phyloP scores from a whole-genome alignment of 768 basidiomycete species.

The Psilocybe subaeruginosa region DNA sequence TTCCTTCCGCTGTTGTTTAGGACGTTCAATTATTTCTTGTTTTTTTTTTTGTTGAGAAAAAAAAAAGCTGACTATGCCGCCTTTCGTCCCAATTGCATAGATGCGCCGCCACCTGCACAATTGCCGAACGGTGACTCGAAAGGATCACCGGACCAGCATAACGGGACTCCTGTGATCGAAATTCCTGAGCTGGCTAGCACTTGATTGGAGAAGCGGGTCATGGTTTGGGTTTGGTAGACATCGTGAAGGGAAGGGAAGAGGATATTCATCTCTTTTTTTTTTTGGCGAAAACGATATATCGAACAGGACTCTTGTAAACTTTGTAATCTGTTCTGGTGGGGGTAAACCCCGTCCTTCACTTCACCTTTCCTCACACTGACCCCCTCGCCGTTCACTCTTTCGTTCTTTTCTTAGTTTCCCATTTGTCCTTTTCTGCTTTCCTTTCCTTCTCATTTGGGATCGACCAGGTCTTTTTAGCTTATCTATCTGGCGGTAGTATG shows the following conservation, averaged over 20 bases:
- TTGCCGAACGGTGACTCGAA: slow-evolving; percentile 25
- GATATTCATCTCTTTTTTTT: neutral
- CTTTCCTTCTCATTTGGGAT: neutral
- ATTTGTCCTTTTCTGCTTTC: neutral
- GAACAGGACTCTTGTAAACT: slow-evolving; percentile 5
- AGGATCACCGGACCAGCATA: slow-evolving; percentile 13
- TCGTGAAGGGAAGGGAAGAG: neutral
- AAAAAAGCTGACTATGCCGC: neutral
- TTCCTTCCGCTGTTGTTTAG: neutral
- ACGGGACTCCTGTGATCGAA: slow-evolving; percentile 19
- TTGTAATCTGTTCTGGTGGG: slow-evolving; percentile 1
- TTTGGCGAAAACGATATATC: neutral
- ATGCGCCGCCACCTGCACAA: slow-evolving; percentile 12
- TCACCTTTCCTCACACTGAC: too few species aligned
- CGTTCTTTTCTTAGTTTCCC: neutral
- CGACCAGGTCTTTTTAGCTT: neutral
- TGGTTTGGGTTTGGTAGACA: neutral
- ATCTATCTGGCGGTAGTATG: neutral
- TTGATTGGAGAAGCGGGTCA: neutral
- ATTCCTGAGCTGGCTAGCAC: slow-evolving; percentile 18
- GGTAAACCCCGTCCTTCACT: too few species aligned
- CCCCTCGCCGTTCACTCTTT: too few species aligned
- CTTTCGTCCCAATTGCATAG: neutral
- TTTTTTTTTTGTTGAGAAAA: too few species aligned
- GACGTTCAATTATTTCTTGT: too few species aligned